Percentiles rank a stretch among this genome's conserved stretches.
These are phyloP conservation scores for Candida alai DNA, from an alignment of 805 yeast genomes.

Conservation along the genomic window DNA sequence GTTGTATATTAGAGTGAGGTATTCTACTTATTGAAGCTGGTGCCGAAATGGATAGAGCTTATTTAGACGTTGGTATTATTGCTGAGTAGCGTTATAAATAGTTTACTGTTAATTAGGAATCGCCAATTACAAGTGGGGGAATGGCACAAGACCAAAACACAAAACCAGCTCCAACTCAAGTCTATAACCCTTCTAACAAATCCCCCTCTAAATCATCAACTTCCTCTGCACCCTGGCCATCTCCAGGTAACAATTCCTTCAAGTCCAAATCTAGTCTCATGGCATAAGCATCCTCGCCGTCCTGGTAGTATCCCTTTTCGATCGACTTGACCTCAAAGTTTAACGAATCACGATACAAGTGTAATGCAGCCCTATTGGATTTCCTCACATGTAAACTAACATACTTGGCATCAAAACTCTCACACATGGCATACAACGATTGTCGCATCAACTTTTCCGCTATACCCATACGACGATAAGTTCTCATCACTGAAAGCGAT, in stretches of 20 bases:
- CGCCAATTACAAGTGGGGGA: no score
- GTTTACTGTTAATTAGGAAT: no score
- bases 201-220: slow-evolving; percentile 53
- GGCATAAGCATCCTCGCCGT: slow-evolving; percentile 96
- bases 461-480: slow-evolving; percentile 90
- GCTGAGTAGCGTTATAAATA: no score
- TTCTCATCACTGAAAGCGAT: slow-evolving; percentile 89
- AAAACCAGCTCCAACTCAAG: background rate
- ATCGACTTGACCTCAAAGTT: slow-evolving; percentile 77
- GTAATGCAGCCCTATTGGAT: slow-evolving; percentile 91
- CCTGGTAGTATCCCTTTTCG: slow-evolving; percentile 89
- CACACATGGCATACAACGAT: slow-evolving; percentile 73
- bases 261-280: slow-evolving; percentile 72
- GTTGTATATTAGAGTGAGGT: background rate
- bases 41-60: no score
- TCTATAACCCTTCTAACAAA: slow-evolving; percentile 24
- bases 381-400: slow-evolving; percentile 92
- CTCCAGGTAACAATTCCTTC: slow-evolving; percentile 59
- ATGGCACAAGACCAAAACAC: background rate
- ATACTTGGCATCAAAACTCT: slow-evolving; percentile 73
- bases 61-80: no score
- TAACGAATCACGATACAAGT: slow-evolving; percentile 81
- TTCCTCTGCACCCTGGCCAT: slow-evolving; percentile 38
- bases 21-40: background rate
- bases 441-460: slow-evolving; percentile 91